Evolutionary conservation across 768 basidiomycete genomes (phyloP).

Genomic region (Daedaleopsis sinensis): DNA sequence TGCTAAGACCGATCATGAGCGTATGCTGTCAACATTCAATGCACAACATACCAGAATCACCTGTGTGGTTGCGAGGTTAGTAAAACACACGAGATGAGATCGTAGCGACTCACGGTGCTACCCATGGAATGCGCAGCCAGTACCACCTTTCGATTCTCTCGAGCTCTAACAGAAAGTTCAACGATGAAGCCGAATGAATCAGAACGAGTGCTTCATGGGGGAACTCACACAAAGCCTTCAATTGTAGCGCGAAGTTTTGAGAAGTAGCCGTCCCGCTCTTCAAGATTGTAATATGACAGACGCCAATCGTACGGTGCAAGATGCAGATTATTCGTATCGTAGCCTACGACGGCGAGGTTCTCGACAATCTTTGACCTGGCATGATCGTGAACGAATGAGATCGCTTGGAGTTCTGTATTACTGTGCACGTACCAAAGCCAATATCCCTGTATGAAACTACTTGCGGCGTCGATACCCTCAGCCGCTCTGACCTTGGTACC

Average conservation of each 20-base stretch:
- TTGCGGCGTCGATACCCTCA: conserved; percentile 90
- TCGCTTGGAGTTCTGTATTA: not conserved
- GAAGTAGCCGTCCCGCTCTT: conserved; percentile 90
- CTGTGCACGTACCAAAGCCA: conserved; percentile 77
- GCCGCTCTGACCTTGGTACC: conserved; percentile 88
- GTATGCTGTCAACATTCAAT: no score
- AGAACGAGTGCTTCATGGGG: not conserved
- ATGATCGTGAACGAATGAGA: not conserved
- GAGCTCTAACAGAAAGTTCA: conserved; percentile 44
- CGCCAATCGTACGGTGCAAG: conserved; percentile 93
- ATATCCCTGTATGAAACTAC: conserved; percentile 85
- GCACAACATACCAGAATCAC: conserved; percentile 46
- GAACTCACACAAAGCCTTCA: conserved; percentile 71
- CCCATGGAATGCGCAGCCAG: conserved; percentile 90
- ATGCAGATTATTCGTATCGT: conserved; percentile 88
- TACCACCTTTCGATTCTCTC: conserved; percentile 79
- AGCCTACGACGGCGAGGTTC: conserved; percentile 90
- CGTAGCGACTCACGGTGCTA: conserved; percentile 54
- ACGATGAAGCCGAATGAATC: not conserved
- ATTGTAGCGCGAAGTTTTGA: conserved; percentile 80
- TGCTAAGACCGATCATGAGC: conserved; percentile 51
- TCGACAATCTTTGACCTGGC: conserved; percentile 88
- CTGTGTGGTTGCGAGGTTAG: conserved; percentile 27
- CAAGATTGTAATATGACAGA: conserved; percentile 85
- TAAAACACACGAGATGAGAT: no score